These are phyloP conservation scores for Alternaria burnsii DNA, from an alignment of 2,329 filamentous ascomycete species.

Conservation along the genomic window DNA sequence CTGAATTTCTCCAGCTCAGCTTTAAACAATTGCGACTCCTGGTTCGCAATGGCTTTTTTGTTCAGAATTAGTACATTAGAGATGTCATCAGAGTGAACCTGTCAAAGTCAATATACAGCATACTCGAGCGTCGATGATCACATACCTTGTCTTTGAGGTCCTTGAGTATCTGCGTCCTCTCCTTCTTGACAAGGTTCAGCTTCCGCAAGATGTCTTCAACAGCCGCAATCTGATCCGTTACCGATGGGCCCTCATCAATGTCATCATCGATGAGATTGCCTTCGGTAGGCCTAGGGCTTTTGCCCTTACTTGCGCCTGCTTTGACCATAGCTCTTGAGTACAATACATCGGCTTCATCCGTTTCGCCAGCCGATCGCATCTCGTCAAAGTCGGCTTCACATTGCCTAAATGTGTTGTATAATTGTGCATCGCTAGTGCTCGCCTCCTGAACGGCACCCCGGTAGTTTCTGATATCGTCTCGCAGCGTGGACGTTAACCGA, in stretches of 20 bases:
- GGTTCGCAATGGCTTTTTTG: slow-evolving; percentile 93
- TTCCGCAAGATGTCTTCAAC: slow-evolving; percentile 93
- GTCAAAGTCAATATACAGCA: slow-evolving; percentile 12
- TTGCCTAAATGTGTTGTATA: slow-evolving; percentile 83
- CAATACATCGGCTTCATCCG: slow-evolving; percentile 84
- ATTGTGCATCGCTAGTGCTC: slow-evolving; percentile 81
- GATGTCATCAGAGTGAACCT: slow-evolving; percentile 97
- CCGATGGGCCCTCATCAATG: slow-evolving; percentile 81
- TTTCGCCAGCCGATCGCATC: slow-evolving; percentile 89
- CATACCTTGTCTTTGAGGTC: slow-evolving; percentile 96
- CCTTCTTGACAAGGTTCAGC: slow-evolving; percentile 88
- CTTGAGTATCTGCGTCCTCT: slow-evolving; percentile 90
- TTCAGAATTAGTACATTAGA: slow-evolving; percentile 97
- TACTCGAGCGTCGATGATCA: not conserved
- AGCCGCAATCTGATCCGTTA: slow-evolving; percentile 85
- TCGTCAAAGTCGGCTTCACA: slow-evolving; percentile 92
- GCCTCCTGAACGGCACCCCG: slow-evolving; percentile 90
- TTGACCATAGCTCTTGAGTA: slow-evolving; percentile 89
- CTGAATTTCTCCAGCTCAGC: slow-evolving; percentile 97
- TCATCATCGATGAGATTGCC: slow-evolving; percentile 90
- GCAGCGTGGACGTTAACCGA: slow-evolving; percentile 83
- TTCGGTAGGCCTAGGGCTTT: slow-evolving; percentile 70
- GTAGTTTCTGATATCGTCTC: slow-evolving; percentile 87
- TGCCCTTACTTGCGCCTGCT: slow-evolving; percentile 70
- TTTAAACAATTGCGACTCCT: slow-evolving; percentile 91